Base-by-base conservation (phyloP, 345 rosid genomes). In the Salix suchowensis region DNA sequence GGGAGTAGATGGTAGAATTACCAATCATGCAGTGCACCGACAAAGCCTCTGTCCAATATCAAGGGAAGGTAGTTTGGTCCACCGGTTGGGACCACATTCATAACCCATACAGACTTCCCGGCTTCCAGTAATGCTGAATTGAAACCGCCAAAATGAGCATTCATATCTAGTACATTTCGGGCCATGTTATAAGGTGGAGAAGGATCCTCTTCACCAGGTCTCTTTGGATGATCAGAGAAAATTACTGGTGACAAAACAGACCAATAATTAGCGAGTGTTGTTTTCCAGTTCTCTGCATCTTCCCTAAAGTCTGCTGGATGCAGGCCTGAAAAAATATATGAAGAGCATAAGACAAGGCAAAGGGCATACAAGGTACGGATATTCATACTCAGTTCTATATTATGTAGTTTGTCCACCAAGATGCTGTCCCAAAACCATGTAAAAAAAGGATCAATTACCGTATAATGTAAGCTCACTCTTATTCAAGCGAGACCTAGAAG, bases 131-230 rank as follows among this genome's bases (percentile, higher is more conserved):
- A 75, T 16, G 97, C 98, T 75, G 97, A 83, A 81, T 91, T 96
- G 69, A 96, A 85, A 40, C 98, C 97, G 67, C 98, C 98, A 71
- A 87, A 92, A 76, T 81, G 97, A 76, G 99, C 90, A 82, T 96
- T 96, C 99, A 96, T 96, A 78, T 96, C 99, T 28, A 96, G 82
- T 65, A 96, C 97, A 80, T 96, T 96, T 81, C 98, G 87, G 68
- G 94, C 86, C 97, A 96, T 96, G 87, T 96, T 96, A 83, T 87
- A 94, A 54, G 99, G 99, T 28, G 99, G 98, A 2, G 91, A 87
- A 52, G 99, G 99, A 85, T 96, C 98, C 85, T 96, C 99, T 42
- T 94, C 97, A 16, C 99, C 99, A 7, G 99, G 99, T 85, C 99
- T 92, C 82, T 96, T 96, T 16, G 99, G 98, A 84, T 96, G 99